These are phyloP conservation scores for Candida nonsorbophila DNA, from an alignment of 805 yeast genomes.

Conservation along the genomic window DNA sequence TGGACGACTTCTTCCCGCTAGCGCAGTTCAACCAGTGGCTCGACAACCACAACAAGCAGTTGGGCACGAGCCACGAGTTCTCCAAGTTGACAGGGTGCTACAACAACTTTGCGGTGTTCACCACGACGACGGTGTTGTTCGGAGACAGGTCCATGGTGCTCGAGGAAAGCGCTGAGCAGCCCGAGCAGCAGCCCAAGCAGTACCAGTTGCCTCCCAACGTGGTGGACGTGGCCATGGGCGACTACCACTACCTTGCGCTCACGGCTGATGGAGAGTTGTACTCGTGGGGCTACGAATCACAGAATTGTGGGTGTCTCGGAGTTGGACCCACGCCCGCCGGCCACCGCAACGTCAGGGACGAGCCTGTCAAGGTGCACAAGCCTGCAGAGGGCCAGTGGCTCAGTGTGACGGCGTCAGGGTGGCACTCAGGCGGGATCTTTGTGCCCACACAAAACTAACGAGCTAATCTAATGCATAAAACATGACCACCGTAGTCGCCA, in stretches of 20 bases:
- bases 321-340: too few species aligned
- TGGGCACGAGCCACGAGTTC: slow-evolving; percentile 26
- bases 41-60: slow-evolving; percentile 10
- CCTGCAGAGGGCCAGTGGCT: slow-evolving; percentile 41
- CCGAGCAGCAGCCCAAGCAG: slow-evolving; percentile 38
- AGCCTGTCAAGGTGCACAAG: slow-evolving; percentile 4
- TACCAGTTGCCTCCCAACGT: slow-evolving; percentile 22
- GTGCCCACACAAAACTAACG: not conserved
- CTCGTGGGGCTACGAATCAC: slow-evolving; percentile 67
- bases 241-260: slow-evolving; percentile 65
- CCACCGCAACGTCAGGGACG: too few species aligned
- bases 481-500: not conserved
- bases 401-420: slow-evolving; percentile 69
- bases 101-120: slow-evolving; percentile 49
- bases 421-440: slow-evolving; percentile 69
- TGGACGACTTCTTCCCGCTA: slow-evolving; percentile 6
- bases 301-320: slow-evolving; percentile 67
- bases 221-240: slow-evolving; percentile 61
- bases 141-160: slow-evolving; percentile 19
- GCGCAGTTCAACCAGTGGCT: slow-evolving; percentile 19
- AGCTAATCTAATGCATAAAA: not conserved
- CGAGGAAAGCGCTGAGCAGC: slow-evolving; percentile 12
- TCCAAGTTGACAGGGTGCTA: slow-evolving; percentile 52
- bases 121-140: slow-evolving; percentile 41
- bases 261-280: slow-evolving; percentile 50